Evolutionary conservation across 352 stramenopile species (phyloP), one percentile per base, ranked within the genome.

Genomic region (Pythium dissotocum): DNA sequence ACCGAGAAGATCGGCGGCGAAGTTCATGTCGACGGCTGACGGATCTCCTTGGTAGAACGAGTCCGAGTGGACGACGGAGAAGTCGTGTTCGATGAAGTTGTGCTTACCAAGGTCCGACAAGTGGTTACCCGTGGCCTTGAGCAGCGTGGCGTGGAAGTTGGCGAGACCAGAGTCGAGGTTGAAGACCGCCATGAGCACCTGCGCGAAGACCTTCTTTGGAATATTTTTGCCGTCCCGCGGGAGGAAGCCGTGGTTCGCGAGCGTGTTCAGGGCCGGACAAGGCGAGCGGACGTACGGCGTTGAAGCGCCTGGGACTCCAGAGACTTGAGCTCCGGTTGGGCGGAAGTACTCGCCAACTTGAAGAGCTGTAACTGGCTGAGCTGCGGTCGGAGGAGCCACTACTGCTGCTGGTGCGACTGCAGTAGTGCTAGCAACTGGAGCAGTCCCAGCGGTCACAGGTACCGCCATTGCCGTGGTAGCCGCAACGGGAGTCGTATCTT

Each of bases 231-330:
- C 79, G 24, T 85, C 67, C 18, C 83, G 77, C 3, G 79, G 78
- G 1, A 90, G 18, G 57, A 74, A 76, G 2, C 79, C 79, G 59
- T 88, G 80, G 53, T 90, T 90, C 5, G 82, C 80, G 32, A 90
- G 65, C 21, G 77, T 72, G 58, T 90, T 90, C 33, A 90, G 71
- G 28, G 75, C 79, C 32, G 82, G 85, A 49, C 85, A 93, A 13
- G 85, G 82, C 32, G 63, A 64, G 0, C 63, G 63, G 0, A 70
- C 63, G 56, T 53, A 70, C 12, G 42, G 55, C 36, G 63, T 65
- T 2, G 55, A 59, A 1, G 63, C 63, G 0, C 57, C 63, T 4
- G 52, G 33, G 2, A 38, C 12, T 12, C 56, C 63, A 12, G 56
- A 65, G 49, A 70, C 63, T 26, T 61, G 26, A 12, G 42, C 63